A percentile compares a stretch with the other conserved stretches of the same genome.
Evolutionary conservation across 257 asterid species (phyloP).

Genomic region (Ophiorrhiza pumila): DNA sequence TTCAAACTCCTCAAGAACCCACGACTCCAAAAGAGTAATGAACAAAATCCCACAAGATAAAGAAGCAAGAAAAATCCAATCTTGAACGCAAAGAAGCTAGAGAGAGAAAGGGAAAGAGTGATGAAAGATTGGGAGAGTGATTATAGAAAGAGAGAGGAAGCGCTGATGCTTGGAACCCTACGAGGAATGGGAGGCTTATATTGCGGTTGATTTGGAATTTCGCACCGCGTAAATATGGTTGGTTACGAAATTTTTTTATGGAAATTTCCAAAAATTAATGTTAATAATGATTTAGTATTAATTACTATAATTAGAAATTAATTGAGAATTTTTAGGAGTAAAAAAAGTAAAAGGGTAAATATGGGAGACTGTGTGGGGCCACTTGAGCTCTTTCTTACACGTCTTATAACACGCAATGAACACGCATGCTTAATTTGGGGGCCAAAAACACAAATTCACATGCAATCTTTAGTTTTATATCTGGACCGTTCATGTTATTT

Average conservation of each 20-base stretch:
- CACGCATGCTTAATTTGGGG: conserved; percentile 34
- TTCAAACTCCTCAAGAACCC: background rate
- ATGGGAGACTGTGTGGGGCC: conserved; percentile 19
- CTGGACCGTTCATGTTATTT: background rate
- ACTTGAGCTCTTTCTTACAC: conserved; percentile 26
- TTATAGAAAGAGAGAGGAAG: conserved; percentile 18
- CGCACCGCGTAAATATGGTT: conserved; percentile 55
- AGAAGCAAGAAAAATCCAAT: background rate
- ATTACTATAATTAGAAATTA: conserved; percentile 10
- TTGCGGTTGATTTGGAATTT: conserved; percentile 43
- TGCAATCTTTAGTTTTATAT: conserved; percentile 4
- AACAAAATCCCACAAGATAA: background rate
- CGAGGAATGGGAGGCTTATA: conserved; percentile 42
- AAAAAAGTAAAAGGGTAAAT: conserved; percentile 6
- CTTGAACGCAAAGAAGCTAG: background rate
- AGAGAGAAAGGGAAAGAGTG: conserved; percentile 10
- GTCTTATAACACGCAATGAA: conserved; percentile 36
- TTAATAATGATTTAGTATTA: background rate
- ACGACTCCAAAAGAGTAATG: background rate
- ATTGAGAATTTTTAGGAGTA: background rate
- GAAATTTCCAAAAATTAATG: background rate
- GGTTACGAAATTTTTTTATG: background rate
- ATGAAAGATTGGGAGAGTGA: conserved; percentile 11
- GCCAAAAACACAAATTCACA: background rate
- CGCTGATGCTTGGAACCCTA: conserved; percentile 48